phyloP scores from a whole-genome alignment of 768 basidiomycete genomes.

The Psilocybe azurescens region DNA sequence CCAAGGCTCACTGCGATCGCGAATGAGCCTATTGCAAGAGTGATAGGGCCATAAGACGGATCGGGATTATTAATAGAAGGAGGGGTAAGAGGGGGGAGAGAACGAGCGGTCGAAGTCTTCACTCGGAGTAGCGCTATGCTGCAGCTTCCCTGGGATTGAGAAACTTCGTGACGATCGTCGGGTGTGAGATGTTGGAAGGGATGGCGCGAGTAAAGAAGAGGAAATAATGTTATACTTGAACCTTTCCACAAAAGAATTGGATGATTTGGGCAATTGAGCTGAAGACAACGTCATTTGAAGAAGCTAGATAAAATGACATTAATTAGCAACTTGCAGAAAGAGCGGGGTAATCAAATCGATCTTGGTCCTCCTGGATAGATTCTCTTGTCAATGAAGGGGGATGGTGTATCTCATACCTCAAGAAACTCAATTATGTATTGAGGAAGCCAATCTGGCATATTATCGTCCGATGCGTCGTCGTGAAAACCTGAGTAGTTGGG shows the following conservation, averaged over 20 bases:
- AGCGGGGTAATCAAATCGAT: slow-evolving; percentile 8
- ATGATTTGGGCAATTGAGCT: slow-evolving; percentile 35
- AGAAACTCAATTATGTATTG: slow-evolving; percentile 36
- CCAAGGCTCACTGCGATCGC: slow-evolving; percentile 48
- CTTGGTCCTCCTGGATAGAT: neutral
- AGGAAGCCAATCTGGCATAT: slow-evolving; percentile 44
- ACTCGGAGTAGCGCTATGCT: slow-evolving; percentile 50
- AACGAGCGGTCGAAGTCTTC: slow-evolving; percentile 27
- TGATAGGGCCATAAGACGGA: slow-evolving; percentile 44
- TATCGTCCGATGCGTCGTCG: slow-evolving; percentile 31
- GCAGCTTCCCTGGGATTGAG: slow-evolving; percentile 47
- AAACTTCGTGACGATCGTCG: slow-evolving; percentile 35
- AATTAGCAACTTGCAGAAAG: slow-evolving; percentile 17
- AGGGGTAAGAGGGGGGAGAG: slow-evolving; percentile 25
- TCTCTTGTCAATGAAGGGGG: neutral
- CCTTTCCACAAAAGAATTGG: slow-evolving; percentile 68
- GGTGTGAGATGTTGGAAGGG: slow-evolving; percentile 48
- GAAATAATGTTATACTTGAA: slow-evolving; percentile 89
- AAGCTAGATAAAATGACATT: slow-evolving; percentile 33
- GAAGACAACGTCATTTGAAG: slow-evolving; percentile 43
- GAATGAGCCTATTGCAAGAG: slow-evolving; percentile 41
- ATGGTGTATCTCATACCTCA: slow-evolving; percentile 42
- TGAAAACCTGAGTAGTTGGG: slow-evolving; percentile 28
- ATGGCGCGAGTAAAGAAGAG: slow-evolving; percentile 71
- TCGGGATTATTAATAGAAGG: slow-evolving; percentile 31